phyloP scores from a whole-genome alignment of 2,329 filamentous ascomycete species.

The Sporothrix brunneoviolacea region DNA sequence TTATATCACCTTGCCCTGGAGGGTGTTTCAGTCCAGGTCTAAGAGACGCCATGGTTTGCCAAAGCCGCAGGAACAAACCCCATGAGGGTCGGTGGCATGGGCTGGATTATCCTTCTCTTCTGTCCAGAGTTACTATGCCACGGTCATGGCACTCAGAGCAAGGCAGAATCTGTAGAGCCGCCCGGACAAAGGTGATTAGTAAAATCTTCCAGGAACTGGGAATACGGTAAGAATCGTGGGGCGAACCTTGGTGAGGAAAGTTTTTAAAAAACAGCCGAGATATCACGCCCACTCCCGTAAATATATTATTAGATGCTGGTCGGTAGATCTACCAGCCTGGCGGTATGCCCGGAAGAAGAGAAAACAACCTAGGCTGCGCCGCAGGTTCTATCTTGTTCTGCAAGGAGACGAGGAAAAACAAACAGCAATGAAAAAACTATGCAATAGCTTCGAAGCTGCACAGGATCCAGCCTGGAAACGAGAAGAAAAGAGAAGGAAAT shows the following conservation, averaged over 20 bases:
- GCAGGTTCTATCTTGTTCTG: not conserved
- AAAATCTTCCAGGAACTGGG: not conserved
- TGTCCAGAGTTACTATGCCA: not conserved
- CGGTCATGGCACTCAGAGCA: not conserved
- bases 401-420: too few species aligned
- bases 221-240: not conserved
- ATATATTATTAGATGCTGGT: conserved; percentile 3
- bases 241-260: conserved; percentile 1
- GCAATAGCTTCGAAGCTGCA: too few species aligned
- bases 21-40: conserved; percentile 6
- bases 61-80: not conserved
- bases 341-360: not conserved
- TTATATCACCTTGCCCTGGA: not conserved
- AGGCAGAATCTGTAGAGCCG: not conserved
- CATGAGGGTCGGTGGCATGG: not conserved
- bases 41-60: conserved; percentile 12
- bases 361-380: not conserved
- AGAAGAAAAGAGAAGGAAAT: not conserved
- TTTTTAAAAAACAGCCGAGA: not conserved
- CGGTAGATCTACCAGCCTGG: not conserved
- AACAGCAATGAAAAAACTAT: too few species aligned
- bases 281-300: not conserved
- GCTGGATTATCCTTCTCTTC: not conserved
- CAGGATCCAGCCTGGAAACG: conserved; percentile 1
- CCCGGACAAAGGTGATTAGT: not conserved